Evolutionary conservation across 208 protist species (phyloP).

Genomic region (Zelonia costaricensis): DNA sequence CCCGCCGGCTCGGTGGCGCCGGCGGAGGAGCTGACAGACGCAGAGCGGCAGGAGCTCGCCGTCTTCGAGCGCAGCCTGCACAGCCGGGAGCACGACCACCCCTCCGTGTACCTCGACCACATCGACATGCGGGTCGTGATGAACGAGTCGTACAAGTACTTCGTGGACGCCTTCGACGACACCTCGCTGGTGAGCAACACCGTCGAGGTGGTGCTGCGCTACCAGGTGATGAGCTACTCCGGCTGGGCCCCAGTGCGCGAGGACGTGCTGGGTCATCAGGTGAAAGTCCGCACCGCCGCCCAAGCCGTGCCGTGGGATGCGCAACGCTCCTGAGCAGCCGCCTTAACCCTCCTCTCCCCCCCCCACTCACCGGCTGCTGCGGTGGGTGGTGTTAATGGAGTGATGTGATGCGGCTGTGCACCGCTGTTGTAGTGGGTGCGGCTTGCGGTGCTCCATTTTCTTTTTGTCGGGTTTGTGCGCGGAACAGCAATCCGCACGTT

Average conservation of each 20-base stretch:
- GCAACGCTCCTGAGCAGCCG: not conserved
- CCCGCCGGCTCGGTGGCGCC: not conserved
- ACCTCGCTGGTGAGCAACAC: slow-evolving; percentile 16
- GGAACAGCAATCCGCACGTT: too few species aligned
- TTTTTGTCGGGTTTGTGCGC: too few species aligned
- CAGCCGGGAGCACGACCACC: slow-evolving; percentile 32
- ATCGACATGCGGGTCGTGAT: slow-evolving; percentile 33
- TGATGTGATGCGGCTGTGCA: too few species aligned
- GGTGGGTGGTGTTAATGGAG: too few species aligned
- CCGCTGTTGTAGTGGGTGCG: too few species aligned
- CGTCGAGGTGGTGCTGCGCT: slow-evolving; percentile 58
- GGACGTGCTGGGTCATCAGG: slow-evolving; percentile 24
- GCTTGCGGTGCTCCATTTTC: too few species aligned
- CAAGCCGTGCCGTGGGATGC: not conserved
- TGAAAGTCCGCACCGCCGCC: slow-evolving; percentile 5
- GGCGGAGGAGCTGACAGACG: slow-evolving; percentile 38
- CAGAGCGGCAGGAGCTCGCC: slow-evolving; percentile 30
- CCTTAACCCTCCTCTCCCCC: too few species aligned
- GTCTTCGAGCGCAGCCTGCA: slow-evolving; percentile 18
- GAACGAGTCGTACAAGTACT: slow-evolving; percentile 64
- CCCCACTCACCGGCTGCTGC: too few species aligned
- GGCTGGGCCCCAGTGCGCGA: slow-evolving; percentile 62
- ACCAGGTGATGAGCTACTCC: slow-evolving; percentile 78
- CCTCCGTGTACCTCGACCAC: slow-evolving; percentile 37
- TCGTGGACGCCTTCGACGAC: slow-evolving; percentile 47